A percentile compares a stretch with the other conserved stretches of the same genome.
phyloP scores from a whole-genome alignment of 306 rosid species.

The Lotus japonicus region DNA sequence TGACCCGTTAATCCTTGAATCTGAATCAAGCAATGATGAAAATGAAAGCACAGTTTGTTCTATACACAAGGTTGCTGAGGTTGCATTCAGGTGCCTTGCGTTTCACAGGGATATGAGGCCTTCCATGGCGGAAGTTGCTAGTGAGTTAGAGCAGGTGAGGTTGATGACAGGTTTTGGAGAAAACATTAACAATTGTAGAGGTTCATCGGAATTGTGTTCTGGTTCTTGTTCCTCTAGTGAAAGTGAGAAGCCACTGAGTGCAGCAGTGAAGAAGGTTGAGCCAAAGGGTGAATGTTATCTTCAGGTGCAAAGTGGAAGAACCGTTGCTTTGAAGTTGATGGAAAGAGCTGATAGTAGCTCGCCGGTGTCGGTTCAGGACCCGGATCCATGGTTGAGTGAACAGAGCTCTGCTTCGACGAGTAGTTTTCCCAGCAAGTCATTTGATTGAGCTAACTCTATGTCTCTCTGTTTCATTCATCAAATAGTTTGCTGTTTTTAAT shows the following conservation, averaged over 20 bases:
- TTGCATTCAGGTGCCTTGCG: slow-evolving; percentile 89
- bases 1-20: slow-evolving; percentile 43
- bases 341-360: slow-evolving; percentile 38
- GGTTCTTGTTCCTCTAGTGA: slow-evolving; percentile 42
- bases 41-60: slow-evolving; percentile 44
- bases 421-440: slow-evolving; percentile 51
- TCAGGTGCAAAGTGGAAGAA: too few species aligned
- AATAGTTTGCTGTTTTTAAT: slow-evolving; percentile 39
- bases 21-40: slow-evolving; percentile 17
- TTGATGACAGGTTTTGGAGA: slow-evolving; percentile 34
- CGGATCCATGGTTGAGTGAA: slow-evolving; percentile 67
- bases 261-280: too few species aligned
- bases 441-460: slow-evolving; percentile 25
- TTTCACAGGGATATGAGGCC: slow-evolving; percentile 92
- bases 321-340: neutral
- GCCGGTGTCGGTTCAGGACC: slow-evolving; percentile 64
- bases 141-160: slow-evolving; percentile 62
- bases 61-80: slow-evolving; percentile 67
- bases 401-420: slow-evolving; percentile 78
- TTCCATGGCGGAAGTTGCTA: slow-evolving; percentile 79
- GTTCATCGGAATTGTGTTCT: slow-evolving; percentile 41
- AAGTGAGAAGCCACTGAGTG: slow-evolving; percentile 47
- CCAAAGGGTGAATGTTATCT: too few species aligned
- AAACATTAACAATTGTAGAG: slow-evolving; percentile 21
- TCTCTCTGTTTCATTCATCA: slow-evolving; percentile 32